phyloP scores from a whole-genome alignment of 331 rosid species.

The Quercus tomentella region DNA sequence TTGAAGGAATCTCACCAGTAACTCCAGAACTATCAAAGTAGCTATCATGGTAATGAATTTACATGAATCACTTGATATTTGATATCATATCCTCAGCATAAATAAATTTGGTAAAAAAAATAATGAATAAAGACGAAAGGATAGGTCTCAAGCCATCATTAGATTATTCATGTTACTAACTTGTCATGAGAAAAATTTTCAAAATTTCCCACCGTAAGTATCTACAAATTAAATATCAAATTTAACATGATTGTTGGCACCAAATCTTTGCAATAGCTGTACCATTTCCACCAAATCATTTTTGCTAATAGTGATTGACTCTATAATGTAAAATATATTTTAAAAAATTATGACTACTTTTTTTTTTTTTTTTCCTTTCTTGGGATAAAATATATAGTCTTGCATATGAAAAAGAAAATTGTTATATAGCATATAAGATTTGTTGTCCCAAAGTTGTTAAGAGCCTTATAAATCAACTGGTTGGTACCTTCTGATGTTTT shows the following conservation, averaged over 20 bases:
- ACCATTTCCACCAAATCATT: not conserved
- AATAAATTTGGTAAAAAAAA: not conserved
- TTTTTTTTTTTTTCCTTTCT: not conserved
- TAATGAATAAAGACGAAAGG: not conserved
- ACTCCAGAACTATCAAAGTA: conserved; percentile 74
- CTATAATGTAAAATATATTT: not conserved
- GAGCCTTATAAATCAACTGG: too few species aligned
- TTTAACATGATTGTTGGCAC: not conserved
- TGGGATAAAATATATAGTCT: not conserved
- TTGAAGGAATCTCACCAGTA: conserved; percentile 65
- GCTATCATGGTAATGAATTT: conserved; percentile 28
- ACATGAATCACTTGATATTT: not conserved
- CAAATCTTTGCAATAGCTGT: not conserved
- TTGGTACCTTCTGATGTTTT: too few species aligned
- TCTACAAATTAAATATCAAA: not conserved
- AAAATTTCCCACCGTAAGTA: not conserved
- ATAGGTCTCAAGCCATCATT: not conserved
- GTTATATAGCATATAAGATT: not conserved
- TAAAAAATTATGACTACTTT: not conserved
- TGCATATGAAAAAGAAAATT: not conserved
- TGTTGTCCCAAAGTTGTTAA: not conserved
- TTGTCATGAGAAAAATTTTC: not conserved
- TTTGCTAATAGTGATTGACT: too few species aligned
- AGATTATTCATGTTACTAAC: not conserved
- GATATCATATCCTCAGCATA: not conserved